phyloP scores from a whole-genome alignment of 2,329 filamentous ascomycete species.

The Diatrype stigma region DNA sequence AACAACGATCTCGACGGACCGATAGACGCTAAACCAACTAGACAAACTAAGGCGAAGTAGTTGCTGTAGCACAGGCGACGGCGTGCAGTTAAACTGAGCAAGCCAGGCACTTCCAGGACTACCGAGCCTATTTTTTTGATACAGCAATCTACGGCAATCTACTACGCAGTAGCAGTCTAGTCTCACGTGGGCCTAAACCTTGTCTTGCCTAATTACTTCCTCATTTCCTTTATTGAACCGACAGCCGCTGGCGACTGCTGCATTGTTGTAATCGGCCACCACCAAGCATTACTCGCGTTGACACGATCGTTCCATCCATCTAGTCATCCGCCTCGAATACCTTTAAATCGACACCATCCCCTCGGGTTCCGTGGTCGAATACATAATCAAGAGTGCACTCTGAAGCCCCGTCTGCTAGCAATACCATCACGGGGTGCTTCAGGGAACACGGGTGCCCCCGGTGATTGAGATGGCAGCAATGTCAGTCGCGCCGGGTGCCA shows the following conservation, averaged over 20 bases:
- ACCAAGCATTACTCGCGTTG: not conserved
- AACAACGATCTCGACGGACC: not conserved
- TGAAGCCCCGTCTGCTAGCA: not conserved
- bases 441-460: constrained; percentile 13
- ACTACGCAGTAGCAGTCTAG: no score
- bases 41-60: not conserved
- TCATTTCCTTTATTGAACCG: constrained; percentile 5
- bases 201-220: not conserved
- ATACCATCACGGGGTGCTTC: not conserved
- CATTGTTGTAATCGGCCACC: not conserved
- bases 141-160: no score
- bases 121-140: no score
- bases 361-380: not conserved
- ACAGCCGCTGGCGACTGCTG: constrained; percentile 15
- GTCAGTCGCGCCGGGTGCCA: constrained; percentile 43
- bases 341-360: not conserved
- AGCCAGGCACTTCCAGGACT: no score
- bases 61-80: not conserved
- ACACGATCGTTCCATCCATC: not conserved
- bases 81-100: not conserved
- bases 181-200: constrained; percentile 1
- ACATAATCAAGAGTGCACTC: not conserved
- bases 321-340: not conserved
- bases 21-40: not conserved
- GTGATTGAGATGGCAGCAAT: constrained; percentile 46